Conservation (phyloP, 805 yeast genomes). For the Candida broadrunensis region DNA sequence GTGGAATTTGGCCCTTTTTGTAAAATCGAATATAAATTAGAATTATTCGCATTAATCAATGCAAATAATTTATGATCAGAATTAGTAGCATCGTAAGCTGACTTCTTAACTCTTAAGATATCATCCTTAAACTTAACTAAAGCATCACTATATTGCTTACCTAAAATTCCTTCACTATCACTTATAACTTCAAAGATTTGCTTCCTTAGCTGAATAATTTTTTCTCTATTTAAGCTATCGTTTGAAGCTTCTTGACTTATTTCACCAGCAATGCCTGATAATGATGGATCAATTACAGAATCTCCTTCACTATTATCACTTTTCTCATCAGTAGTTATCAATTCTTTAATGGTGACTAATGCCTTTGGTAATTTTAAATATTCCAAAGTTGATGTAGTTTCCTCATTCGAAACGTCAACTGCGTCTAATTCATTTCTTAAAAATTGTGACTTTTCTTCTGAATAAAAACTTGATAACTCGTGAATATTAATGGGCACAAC, state of each 20-base stretch:
- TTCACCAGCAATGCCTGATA: slow-evolving; percentile 1
- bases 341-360: slow-evolving; percentile 50
- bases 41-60: slow-evolving; percentile 37
- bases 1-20: slow-evolving; percentile 42
- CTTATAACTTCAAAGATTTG: slow-evolving; percentile 34
- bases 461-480: slow-evolving; percentile 80
- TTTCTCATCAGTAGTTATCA: slow-evolving; percentile 15
- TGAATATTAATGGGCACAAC: slow-evolving; percentile 86
- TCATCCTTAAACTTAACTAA: slow-evolving; percentile 43
- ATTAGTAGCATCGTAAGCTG: slow-evolving; percentile 57
- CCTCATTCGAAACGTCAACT: slow-evolving; percentile 75
- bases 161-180: slow-evolving; percentile 24
- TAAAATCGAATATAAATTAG: slow-evolving; percentile 20
- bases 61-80: slow-evolving; percentile 55
- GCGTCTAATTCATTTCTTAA: slow-evolving; percentile 72
- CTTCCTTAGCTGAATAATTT: slow-evolving; percentile 28
- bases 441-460: slow-evolving; percentile 82
- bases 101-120: slow-evolving; percentile 52
- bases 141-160: slow-evolving; percentile 1
- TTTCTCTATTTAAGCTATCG: slow-evolving; percentile 31
- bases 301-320: not conserved
- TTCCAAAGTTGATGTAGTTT: slow-evolving; percentile 74
- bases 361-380: slow-evolving; percentile 73
- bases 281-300: not conserved
- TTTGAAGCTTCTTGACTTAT: slow-evolving; percentile 22